Percentiles rank a stretch among this genome's conserved stretches.
Evolutionary conservation across 2,329 filamentous ascomycete genomes (phyloP).

Genomic region (Botrytis paeoniae): DNA sequence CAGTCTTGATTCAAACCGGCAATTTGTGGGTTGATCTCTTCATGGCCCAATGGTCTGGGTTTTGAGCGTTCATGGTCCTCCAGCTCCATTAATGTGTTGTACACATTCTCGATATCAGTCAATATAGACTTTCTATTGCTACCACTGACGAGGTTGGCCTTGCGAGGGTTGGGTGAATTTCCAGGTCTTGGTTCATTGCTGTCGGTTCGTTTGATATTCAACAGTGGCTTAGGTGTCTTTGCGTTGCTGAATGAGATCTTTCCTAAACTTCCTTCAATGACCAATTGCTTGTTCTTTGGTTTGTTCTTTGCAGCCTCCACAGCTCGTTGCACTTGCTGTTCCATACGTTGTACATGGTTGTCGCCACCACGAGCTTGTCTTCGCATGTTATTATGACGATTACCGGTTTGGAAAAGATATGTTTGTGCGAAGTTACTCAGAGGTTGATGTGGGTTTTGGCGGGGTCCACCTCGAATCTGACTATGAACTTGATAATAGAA

Average conservation of each 20-base stretch:
- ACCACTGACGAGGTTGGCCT: constrained; percentile 47
- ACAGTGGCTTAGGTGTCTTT: constrained; percentile 89
- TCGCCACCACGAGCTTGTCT: constrained; percentile 81
- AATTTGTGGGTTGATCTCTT: constrained; percentile 62
- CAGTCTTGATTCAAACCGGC: constrained; percentile 77
- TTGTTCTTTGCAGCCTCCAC: constrained; percentile 97
- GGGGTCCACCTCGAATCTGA: constrained; percentile 84
- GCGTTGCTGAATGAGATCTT: constrained; percentile 99
- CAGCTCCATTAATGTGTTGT: constrained; percentile 84
- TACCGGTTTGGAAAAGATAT: constrained; percentile 92
- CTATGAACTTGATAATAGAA: constrained; percentile 99
- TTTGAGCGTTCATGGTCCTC: constrained; percentile 87
- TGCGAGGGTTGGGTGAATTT: constrained; percentile 47
- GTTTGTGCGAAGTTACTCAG: constrained; percentile 97
- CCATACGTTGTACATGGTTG: constrained; percentile 98
- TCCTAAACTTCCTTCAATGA: constrained; percentile 91
- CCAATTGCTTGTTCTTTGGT: constrained; percentile 95
- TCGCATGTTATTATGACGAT: constrained; percentile 69
- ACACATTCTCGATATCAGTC: constrained; percentile 84
- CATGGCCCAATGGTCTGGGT: constrained; percentile 61
- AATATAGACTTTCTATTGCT: constrained; percentile 81
- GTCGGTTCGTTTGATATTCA: constrained; percentile 91
- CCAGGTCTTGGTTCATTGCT: constrained; percentile 55
- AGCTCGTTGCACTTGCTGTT: constrained; percentile 95
- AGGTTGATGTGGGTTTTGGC: constrained; percentile 89